Percentiles rank a stretch among this genome's conserved stretches.
These are phyloP conservation scores for Abrus pulchellus DNA, from an alignment of 306 rosid genomes.

Conservation along the genomic window DNA sequence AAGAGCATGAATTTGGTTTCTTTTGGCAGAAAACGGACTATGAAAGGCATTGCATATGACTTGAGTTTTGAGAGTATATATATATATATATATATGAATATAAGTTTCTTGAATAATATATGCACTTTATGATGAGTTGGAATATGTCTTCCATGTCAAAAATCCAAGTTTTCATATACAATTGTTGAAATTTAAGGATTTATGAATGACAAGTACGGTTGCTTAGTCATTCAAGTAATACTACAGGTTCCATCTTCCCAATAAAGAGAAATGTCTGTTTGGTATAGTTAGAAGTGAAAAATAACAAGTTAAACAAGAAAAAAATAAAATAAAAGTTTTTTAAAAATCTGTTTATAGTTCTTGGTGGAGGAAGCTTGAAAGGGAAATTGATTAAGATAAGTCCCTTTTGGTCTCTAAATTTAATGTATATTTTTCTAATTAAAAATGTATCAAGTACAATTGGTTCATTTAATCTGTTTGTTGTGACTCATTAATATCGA, in stretches of 20 bases:
- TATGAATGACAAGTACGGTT: background rate
- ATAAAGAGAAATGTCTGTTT: background rate
- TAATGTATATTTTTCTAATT: background rate
- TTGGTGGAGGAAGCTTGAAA: background rate
- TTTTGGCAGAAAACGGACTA: slow-evolving; percentile 26
- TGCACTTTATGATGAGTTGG: slow-evolving; percentile 32
- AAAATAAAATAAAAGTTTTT: background rate
- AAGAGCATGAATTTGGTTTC: slow-evolving; percentile 30
- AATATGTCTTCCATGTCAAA: slow-evolving; percentile 36
- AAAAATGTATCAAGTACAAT: background rate
- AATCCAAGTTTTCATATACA: slow-evolving; percentile 13
- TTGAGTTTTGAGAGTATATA: background rate
- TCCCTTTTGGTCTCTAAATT: background rate
- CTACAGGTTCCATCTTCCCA: background rate
- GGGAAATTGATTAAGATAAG: background rate
- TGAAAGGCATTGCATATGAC: slow-evolving; percentile 34
- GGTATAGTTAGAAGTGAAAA: background rate
- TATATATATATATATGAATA: background rate
- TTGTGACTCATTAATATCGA: background rate
- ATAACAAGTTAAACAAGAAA: background rate
- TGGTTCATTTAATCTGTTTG: background rate
- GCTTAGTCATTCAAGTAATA: background rate
- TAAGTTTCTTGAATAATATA: slow-evolving; percentile 43
- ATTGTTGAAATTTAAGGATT: slow-evolving; percentile 29
- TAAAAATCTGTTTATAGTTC: background rate